Evolutionary conservation across 129 eudicot species (phyloP), one percentile per base, ranked within the genome.

Genomic region (Centrapalus pauciflorus): DNA sequence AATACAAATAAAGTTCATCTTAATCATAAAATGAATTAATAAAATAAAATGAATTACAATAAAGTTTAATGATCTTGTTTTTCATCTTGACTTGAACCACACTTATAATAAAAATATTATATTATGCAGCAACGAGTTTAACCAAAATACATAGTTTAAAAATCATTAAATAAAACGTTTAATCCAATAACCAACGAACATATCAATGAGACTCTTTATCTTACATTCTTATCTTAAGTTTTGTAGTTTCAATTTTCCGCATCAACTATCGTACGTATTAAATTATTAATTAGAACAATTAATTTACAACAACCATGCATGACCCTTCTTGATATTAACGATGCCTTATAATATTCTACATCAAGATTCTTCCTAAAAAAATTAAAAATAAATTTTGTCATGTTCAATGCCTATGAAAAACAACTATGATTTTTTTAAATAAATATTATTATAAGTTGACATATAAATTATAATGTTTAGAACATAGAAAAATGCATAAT

Each of bases 231-330:
- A 20, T n/a, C n/a, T n/a, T 45, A 13, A 43, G 16, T 48, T 27
- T 30, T 10, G 46, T 72, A 33, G 63, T 35, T 61, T 50, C 77
- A 17, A 25, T 61, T 72, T 61, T 72, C 77, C 70, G 52, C 55
- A 61, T 33, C 59, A 25, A 48, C 6, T 26, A 13, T 56, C 4
- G 20, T 11, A 24, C 12, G 43, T 37, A 25, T 10, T 11, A 11
- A 54, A 14, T 28, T n/a, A n/a, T n/a, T n/a, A 28, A 28, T 23
- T n/a, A n/a, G n/a, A n/a, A n/a, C 5, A 45, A 45, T 45, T n/a
- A 45, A 16, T 16, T 5, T 7, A 45, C 13, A n/a, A 41, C 6
- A 41, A 41, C 16, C 4, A 29, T 14, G 5, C 37, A 11, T 23
- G 21, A 4, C 25, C 7, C 10, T 10, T 70, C 34, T 58, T 10